A percentile compares a stretch with the other conserved stretches of the same genome.
Evolutionary conservation across 768 basidiomycete species (phyloP).

Genomic region (Hypholoma sublateritium): DNA sequence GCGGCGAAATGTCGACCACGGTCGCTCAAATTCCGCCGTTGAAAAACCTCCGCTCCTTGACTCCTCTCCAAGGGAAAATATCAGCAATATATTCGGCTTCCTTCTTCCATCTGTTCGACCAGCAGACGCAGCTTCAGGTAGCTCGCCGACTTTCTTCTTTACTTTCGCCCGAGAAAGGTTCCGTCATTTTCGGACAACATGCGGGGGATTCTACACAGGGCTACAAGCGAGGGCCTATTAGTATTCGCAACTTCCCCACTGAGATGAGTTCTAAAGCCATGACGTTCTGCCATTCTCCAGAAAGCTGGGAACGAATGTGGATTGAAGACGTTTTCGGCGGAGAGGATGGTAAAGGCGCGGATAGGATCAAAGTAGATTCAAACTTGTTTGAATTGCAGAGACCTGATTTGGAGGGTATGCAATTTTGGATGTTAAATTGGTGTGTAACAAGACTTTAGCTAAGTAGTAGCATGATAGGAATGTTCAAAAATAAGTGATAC

Average conservation of each 20-base stretch:
- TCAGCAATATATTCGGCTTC: conserved; percentile 40
- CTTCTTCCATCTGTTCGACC: conserved; percentile 33
- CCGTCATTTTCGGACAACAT: conserved; percentile 34
- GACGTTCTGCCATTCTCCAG: conserved; percentile 37
- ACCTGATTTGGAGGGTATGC: not conserved
- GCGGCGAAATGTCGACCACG: not conserved
- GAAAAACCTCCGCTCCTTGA: conserved; percentile 18
- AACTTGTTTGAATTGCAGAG: not conserved
- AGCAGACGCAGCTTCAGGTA: conserved; percentile 25
- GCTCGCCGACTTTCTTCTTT: conserved; percentile 26
- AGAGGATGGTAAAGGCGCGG: not conserved
- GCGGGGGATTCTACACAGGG: conserved; percentile 29
- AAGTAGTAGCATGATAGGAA: not conserved
- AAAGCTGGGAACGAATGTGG: conserved; percentile 32
- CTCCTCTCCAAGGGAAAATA: conserved; percentile 36
- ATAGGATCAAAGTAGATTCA: conserved; percentile 2
- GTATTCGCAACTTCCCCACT: not conserved
- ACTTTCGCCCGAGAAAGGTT: conserved; percentile 28
- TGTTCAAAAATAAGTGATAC: too few species aligned
- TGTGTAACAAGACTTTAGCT: not conserved
- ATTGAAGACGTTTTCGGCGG: conserved; percentile 12
- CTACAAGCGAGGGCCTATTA: not conserved
- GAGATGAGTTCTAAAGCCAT: not conserved
- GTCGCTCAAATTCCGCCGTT: conserved; percentile 8
- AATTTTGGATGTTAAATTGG: conserved; percentile 1